Base-by-base conservation (phyloP, 306 rosid species). In the Citrullus colocynthis region DNA sequence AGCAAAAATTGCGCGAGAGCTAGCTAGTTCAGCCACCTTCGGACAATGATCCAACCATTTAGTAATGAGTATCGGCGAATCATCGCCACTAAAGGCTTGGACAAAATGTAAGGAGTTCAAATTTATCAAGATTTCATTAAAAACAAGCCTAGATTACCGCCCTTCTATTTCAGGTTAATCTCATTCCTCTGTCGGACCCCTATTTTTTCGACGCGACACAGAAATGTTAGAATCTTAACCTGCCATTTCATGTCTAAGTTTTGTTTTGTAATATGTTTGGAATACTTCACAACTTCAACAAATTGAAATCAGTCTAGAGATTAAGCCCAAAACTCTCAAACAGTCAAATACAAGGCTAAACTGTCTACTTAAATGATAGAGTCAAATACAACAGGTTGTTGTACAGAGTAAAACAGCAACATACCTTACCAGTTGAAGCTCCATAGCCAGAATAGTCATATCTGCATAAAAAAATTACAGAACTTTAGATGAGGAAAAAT, bases 361-460 rank as follows among this genome's bases (percentile, higher is more conserved):
- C 1, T 8, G 9, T 48, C 7, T 13, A 2, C 18, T 71, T 71
- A 67, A 1, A 42, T 67, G 37, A 21, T 9, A 15, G 59, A 70
- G 75, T 44, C 32, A 70, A 70, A 44, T 12, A 45, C 74, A 18
- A 20, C 36, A 69, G 36, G 9, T 42, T 44, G 56, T 13, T 2
- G 15, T 9, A 6, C 36, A 57, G 62, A 66, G 39, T 52, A 41
- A 79, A 51, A 80, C 78, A 76, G 74, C 79, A 54, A 78, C 86
- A 80, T 88, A 96, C 99, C 93, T 88, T 87, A 82, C 99, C 99
- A 28, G 96, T 88, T 67, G 99, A 96, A 86, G 97, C 98, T 81
- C 99, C 99, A 80, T 96, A 96, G 62, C 99, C 99, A 84, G 98
- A 96, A 81, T 91, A 96, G 83, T 96, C 99, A 80, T 91, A 96